Conservation (phyloP, 805 yeast genomes). For the Ogataea pignaliae region DNA sequence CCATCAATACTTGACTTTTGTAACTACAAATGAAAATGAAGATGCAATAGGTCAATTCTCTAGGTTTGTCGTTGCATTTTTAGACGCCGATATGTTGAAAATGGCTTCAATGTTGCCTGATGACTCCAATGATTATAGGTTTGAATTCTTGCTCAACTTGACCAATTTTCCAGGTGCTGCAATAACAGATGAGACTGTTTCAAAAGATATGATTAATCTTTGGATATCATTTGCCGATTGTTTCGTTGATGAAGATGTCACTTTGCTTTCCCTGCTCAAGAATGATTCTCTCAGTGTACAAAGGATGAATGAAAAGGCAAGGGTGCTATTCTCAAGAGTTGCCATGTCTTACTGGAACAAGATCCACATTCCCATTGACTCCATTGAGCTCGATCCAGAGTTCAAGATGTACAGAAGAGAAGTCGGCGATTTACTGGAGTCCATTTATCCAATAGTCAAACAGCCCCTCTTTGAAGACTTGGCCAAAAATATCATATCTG, state of each 20-base stretch:
- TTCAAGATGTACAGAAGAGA: conserved; percentile 68
- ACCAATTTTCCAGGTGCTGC: conserved; percentile 58
- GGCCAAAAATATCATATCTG: conserved; percentile 29
- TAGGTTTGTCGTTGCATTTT: conserved; percentile 39
- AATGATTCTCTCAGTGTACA: conserved; percentile 28
- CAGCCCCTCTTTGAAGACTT: conserved; percentile 43
- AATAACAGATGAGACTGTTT: conserved; percentile 52
- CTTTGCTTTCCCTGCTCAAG: conserved; percentile 28
- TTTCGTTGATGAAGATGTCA: conserved; percentile 46
- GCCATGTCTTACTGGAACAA: conserved; percentile 68
- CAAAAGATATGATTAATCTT: conserved; percentile 53
- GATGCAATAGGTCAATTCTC: conserved; percentile 40
- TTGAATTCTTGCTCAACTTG: conserved; percentile 46
- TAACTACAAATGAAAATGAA: conserved; percentile 29
- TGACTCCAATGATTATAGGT: conserved; percentile 33
- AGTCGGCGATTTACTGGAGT: conserved; percentile 73
- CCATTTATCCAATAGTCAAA: conserved; percentile 63
- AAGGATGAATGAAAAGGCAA: conserved; percentile 29
- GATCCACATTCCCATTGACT: conserved; percentile 41
- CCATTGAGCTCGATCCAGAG: conserved; percentile 42
- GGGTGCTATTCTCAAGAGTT: conserved; percentile 43
- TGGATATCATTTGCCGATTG: conserved; percentile 67
- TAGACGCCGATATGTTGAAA: conserved; percentile 43
- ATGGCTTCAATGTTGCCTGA: conserved; percentile 37
- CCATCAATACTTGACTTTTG: conserved; percentile 29